These are phyloP conservation scores for Thalassiosira exigua DNA, from an alignment of 352 stramenopile species.

Conservation along the genomic window DNA sequence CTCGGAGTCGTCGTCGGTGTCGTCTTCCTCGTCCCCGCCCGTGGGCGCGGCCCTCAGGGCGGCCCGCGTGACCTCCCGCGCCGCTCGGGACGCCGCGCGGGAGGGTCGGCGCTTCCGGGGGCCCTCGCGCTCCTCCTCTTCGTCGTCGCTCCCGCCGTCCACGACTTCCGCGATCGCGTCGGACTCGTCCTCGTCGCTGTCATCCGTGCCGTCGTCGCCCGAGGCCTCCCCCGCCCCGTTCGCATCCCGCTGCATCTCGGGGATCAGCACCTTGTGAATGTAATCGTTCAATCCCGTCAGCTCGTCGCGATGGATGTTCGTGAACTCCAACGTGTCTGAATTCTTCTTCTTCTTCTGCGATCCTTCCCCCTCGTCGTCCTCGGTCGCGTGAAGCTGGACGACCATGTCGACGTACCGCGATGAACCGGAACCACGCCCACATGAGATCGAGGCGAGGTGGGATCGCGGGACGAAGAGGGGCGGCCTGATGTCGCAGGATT, in stretches of 20 bases:
- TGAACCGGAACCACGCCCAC: constrained; percentile 62
- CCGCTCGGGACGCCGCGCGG: constrained; percentile 43
- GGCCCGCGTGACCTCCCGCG: constrained; percentile 32
- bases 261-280: constrained; percentile 75
- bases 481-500: constrained; percentile 35
- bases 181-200: constrained; percentile 26
- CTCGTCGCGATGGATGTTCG: constrained; percentile 80
- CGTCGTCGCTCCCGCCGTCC: not conserved
- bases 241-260: constrained; percentile 68
- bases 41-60: constrained; percentile 5
- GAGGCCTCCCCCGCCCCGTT: not conserved
- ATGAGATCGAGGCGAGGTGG: constrained; percentile 66
- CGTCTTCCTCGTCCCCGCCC: constrained; percentile 33
- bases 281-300: constrained; percentile 70
- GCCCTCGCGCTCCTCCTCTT: not conserved
- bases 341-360: constrained; percentile 27
- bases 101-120: constrained; percentile 14
- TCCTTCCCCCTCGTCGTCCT: not conserved
- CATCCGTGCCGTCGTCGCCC: constrained; percentile 1
- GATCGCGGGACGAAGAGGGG: constrained; percentile 68
- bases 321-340: constrained; percentile 69
- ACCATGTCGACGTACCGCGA: constrained; percentile 80
- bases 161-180: constrained; percentile 30
- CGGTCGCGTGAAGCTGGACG: constrained; percentile 35
- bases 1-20: constrained; percentile 43